These are phyloP conservation scores for sweet orange (Citrus sinensis) DNA, from an alignment of 345 rosid species.

Conservation along the genomic window DVS_A1.0 CM039165.1:18081001-18081500, in stretches of 20 bases:
- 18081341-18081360: too few species aligned
- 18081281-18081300: neutral
- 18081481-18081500: slow-evolving; percentile 38
- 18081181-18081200: slow-evolving; percentile 23
- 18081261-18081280: slow-evolving; percentile 51
- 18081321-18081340: slow-evolving; percentile 12
- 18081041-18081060: too few species aligned
- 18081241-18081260: neutral
- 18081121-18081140: slow-evolving; percentile 3
- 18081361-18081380: neutral
- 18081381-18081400: slow-evolving; percentile 24
- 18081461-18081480: slow-evolving; percentile 38
- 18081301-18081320: neutral
- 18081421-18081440: slow-evolving; percentile 54
- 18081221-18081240: slow-evolving; percentile 39
- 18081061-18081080: too few species aligned
- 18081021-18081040: too few species aligned
- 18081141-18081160: slow-evolving; percentile 35
- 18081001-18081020: too few species aligned
- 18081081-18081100: neutral
- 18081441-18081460: slow-evolving; percentile 37
- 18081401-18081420: slow-evolving; percentile 40
- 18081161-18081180: neutral
- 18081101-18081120: neutral
- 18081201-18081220: slow-evolving; percentile 16